Conservation (phyloP, 73 alveolate species). For the Tetrahymena thermophila region DNA sequence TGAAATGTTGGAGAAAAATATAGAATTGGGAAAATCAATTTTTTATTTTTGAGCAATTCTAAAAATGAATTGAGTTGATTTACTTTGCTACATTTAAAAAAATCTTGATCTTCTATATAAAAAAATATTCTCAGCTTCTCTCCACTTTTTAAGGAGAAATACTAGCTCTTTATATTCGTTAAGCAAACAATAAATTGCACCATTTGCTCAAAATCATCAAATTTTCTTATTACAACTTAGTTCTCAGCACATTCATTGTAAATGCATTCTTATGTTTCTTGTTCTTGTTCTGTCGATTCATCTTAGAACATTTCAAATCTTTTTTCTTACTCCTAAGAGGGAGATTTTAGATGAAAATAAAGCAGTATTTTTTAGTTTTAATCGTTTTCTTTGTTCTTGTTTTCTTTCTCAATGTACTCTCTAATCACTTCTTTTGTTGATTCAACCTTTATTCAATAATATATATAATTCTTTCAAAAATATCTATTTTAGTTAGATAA, state of each 20-base stretch:
- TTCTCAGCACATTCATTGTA: background rate
- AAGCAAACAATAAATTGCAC: background rate
- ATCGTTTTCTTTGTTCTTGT: background rate
- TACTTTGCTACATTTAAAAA: background rate
- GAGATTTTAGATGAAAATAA: background rate
- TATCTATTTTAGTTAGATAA: too few relatives aligned
- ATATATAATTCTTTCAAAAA: background rate
- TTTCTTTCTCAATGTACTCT: background rate
- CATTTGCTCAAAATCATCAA: background rate
- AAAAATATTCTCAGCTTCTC: background rate
- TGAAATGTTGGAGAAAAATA: background rate
- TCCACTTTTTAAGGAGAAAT: background rate
- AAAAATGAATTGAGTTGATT: background rate
- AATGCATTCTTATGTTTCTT: background rate
- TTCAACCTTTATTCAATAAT: background rate
- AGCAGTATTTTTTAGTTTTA: background rate
- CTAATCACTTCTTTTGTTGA: background rate
- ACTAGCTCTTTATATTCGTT: background rate
- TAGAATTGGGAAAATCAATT: background rate
- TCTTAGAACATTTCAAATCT: background rate
- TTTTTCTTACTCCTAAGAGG: background rate
- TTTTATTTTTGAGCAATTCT: background rate
- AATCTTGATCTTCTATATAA: background rate
- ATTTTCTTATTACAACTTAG: background rate
- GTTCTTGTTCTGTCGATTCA: background rate